Conservation (phyloP, 2,329 filamentous ascomycete genomes). For the Claviceps sp. region DNA sequence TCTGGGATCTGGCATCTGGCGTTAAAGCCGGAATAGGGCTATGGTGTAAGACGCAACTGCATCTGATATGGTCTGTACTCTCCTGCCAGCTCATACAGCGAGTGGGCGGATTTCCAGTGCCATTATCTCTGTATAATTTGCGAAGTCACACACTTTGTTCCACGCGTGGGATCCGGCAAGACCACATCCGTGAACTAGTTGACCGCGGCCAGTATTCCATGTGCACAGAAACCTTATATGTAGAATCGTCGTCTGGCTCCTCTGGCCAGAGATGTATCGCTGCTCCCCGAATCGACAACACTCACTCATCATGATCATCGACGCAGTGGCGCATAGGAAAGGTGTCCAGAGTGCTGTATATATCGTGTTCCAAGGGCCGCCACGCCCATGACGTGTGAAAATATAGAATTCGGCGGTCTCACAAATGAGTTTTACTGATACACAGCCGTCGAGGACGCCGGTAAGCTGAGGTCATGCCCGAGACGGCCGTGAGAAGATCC, state of each 20-base stretch:
- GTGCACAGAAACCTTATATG: neutral
- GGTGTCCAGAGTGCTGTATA: neutral
- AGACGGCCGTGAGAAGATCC: constrained; percentile 21
- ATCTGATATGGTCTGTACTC: neutral
- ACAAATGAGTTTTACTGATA: neutral
- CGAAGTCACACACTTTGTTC: too few species aligned
- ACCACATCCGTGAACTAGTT: neutral
- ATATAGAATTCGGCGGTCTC: neutral
- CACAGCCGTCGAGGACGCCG: neutral
- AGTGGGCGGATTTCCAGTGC: neutral
- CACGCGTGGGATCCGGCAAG: neutral
- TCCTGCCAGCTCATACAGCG: neutral
- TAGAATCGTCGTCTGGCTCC: neutral
- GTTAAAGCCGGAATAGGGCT: neutral
- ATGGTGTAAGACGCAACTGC: neutral
- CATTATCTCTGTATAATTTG: neutral
- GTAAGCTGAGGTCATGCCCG: neutral
- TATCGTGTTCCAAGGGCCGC: neutral
- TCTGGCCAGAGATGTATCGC: neutral
- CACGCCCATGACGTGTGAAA: neutral
- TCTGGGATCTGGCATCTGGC: neutral
- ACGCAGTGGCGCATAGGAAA: neutral
- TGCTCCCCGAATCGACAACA: neutral
- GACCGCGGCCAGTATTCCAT: neutral
- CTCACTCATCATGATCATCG: neutral